Evolutionary conservation across 2,329 filamentous ascomycete species (phyloP), one percentile per base, ranked within the genome.

Genomic region (Hortaea werneckii): DNA sequence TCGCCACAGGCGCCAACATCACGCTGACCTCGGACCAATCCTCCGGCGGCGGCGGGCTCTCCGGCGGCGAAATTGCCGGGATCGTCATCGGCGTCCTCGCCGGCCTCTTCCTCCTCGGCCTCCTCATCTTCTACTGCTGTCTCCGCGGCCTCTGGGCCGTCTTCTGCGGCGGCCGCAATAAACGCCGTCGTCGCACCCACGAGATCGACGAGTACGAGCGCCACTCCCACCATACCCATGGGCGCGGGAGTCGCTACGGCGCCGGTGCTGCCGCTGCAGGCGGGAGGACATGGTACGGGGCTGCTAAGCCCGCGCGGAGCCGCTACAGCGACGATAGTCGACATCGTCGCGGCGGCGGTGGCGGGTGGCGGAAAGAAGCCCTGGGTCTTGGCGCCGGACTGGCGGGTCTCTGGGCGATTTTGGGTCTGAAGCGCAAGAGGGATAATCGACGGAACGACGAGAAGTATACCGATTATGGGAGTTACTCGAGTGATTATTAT

Each of bases 1-100:
- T 76, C n/a, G 70, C 74, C 4, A 75, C 76, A 5, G 75, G 72
- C 40, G 72, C 71, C 41, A 56, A 69, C 65, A 57, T 65, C 35
- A 68, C 62, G 10, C 62, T 68, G 30, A 65, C 62, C 2, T 60
- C 63, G 26, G 57, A 62, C 10, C 6, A 39, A 13, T 40, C 49
- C 8, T 45, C 35, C 41, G 55, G 55, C 29, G 56, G 53, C 8
- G 57, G 63, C 45, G 62, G 65, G 13, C 73, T 89, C 44, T 85
- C 80, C 56, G 76, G 73, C 38, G 85, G 84, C 43, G 85, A 83
- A 49, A 89, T 89, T 56, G 85, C 85, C 11, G 85, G 85, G 49
- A 89, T 89, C 57, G 85, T 89, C 53, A 81, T 89, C 46, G 85
- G 85, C 51, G 76, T 79, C 8, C 72, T 89, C 41, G 75, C 76